Evolutionary conservation across 306 rosid genomes (phyloP), one percentile per base, ranked within the genome.

Genomic region (Elaeagnus macrophylla): DNA sequence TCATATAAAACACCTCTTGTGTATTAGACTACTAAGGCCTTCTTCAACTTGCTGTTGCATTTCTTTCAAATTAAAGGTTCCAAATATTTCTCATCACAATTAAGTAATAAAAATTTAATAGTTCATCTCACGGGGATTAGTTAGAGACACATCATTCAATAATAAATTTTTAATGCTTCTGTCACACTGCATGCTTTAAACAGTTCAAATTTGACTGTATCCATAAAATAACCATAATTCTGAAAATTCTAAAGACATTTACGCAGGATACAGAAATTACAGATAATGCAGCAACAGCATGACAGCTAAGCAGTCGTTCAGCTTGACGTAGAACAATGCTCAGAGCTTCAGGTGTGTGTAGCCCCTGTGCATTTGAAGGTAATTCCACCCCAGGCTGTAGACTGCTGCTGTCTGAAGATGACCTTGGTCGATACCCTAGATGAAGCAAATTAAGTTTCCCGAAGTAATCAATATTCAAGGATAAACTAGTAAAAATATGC

Each of bases 261-360:
- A 10, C 9, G 56, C 15, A 14, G 66, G 51, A 59, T 52, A 51
- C 61, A 52, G 75, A 65, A 39, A 72, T 83, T 80, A 93, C 99
- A 58, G 96, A 93, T 71, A 93, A 75, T 38, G 94, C 85, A 72
- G 94, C 64, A 66, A 77, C 84, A 59, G 96, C 82, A 39, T 75
- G 89, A 62, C 72, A 71, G 62, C 90, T 53, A 32, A 93, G 85
- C 65, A 93, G 81, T 49, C 54, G 74, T 67, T 84, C 94, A 48
- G 84, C 84, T 37, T 64, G 82, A 72, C 68, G 94, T 78, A 93
- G 67, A 65, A 93, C 83, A 68, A 66, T 68, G 73, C 81, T 77
- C 73, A 93, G 73, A 19, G 96, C 88, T 67, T 87, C 96, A 57
- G 84, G 78, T 12, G 96, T 84, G 0, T 83, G 83, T 77, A 93